Evolutionary conservation across 768 basidiomycete species (phyloP), one percentile per base, ranked within the genome.

Genomic region (Tulasnella sp.): DNA sequence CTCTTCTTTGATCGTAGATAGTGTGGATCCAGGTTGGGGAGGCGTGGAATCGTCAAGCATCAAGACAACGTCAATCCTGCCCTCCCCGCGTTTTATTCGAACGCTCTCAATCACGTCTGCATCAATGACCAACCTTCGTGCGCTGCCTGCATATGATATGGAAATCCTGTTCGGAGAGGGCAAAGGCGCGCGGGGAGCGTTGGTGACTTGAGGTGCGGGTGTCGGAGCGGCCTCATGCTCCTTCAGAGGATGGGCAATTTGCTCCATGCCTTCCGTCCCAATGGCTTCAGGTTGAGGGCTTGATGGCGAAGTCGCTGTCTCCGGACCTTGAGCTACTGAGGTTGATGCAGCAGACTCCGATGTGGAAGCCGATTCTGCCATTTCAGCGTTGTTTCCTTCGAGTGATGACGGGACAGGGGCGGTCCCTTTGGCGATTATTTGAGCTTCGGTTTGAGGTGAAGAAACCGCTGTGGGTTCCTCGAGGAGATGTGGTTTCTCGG

Each of bases 121-220:
- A 85, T 99, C 93, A 80, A 99, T 89, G 40, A 98, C 93, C 75
- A 99, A 88, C 58, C 98, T 90, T 75, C 95, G 89, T 80, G 93
- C 93, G 75, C 96, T 96, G 69, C 93, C 93, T 79, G 96, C 96
- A 86, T 98, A 99, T 0, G 97, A 94, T 85, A 99, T 96, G 11
- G 97, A 98, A n/a, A 99, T 82, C 28, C 88, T 84, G 79, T 88
- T 86, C n/a, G 81, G 75, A 16, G 79, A 76, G 7, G 82, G 79
- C 40, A 72, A 24, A 22, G 64, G 69, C 31, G n/a, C 41, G 46
- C 41, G 46, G 31, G n/a, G 28, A 42, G 41, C 40, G 41, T 83
- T 41, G 83, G 84, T 16, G 14, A 2, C 22, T 42, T 48, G 74
- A 42, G 18, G 84, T 3, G 72, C 83, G 9, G 74, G 40, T 18